These are phyloP conservation scores for Talaromyces thailandensis DNA, from an alignment of 495 filamentous ascomycete genomes.

Conservation along the genomic window DNA sequence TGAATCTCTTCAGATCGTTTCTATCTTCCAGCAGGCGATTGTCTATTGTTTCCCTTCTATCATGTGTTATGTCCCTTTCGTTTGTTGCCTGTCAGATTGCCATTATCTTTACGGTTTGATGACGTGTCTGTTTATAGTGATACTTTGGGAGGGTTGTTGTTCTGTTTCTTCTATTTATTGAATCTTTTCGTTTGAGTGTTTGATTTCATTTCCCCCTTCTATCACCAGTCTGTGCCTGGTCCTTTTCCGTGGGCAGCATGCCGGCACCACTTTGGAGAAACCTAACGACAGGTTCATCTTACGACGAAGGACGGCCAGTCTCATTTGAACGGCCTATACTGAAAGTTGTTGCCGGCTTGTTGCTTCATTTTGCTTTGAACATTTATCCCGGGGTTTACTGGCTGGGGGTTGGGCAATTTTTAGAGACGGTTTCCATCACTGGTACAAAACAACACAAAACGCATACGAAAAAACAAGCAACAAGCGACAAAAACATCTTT, in stretches of 20 bases:
- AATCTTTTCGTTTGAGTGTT: constrained; percentile 10
- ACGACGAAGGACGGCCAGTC: background rate
- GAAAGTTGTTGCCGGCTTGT: background rate
- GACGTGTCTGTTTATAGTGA: constrained; percentile 13
- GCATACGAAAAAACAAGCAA: background rate
- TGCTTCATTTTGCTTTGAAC: background rate
- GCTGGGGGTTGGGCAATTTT: constrained; percentile 22
- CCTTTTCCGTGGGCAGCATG: constrained; percentile 5
- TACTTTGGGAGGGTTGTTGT: constrained; percentile 12
- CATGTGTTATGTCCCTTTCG: constrained; percentile 12
- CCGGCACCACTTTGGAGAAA: background rate
- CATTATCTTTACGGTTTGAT: constrained; percentile 10
- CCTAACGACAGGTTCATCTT: background rate
- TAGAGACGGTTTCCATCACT: constrained; percentile 31
- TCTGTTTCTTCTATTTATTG: background rate
- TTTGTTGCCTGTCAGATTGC: background rate
- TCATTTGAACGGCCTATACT: background rate
- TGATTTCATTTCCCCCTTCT: constrained; percentile 9
- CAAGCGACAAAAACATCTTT: background rate
- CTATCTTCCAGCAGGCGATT: constrained; percentile 31
- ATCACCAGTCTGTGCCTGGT: constrained; percentile 10
- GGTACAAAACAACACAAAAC: constrained; percentile 13
- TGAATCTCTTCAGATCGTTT: background rate
- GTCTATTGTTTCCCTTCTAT: constrained; percentile 13
- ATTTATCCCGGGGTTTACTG: constrained; percentile 16